Evolutionary conservation across 352 stramenopile genomes (phyloP).

Genomic region (Phytophthora cryptogea): DNA sequence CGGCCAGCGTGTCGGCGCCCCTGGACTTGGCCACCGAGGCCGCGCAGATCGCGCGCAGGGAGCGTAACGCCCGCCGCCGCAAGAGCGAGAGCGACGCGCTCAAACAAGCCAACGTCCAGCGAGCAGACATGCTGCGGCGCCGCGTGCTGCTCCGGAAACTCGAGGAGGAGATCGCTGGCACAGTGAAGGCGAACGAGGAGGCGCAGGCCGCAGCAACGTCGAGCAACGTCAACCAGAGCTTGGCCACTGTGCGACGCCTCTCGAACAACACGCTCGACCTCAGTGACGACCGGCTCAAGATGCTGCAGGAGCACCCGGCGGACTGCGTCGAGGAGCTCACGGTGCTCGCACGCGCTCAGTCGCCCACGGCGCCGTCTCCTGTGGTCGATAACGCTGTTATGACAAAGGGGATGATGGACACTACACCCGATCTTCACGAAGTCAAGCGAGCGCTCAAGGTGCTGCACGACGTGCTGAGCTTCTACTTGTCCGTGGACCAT

Average conservation of each 20-base stretch:
- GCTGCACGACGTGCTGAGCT: slow-evolving; percentile 70
- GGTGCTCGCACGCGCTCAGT: slow-evolving; percentile 38
- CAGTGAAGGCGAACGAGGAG: slow-evolving; percentile 62
- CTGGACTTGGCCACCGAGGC: slow-evolving; percentile 19
- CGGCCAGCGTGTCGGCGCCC: slow-evolving; percentile 14
- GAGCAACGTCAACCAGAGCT: slow-evolving; percentile 4
- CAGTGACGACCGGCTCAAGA: slow-evolving; percentile 56
- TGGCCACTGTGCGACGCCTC: slow-evolving; percentile 19
- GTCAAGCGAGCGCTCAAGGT: slow-evolving; percentile 62
- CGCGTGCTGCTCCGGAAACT: slow-evolving; percentile 70
- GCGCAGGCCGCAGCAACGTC: slow-evolving; percentile 25
- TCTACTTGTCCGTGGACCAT: slow-evolving; percentile 70
- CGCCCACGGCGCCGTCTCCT: slow-evolving; percentile 12
- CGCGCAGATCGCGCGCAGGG: slow-evolving; percentile 16
- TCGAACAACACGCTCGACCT: slow-evolving; percentile 38
- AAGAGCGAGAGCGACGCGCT: slow-evolving; percentile 78
- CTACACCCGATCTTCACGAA: slow-evolving; percentile 28
- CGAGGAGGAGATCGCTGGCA: slow-evolving; percentile 73
- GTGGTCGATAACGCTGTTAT: slow-evolving; percentile 8
- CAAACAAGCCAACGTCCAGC: slow-evolving; percentile 51
- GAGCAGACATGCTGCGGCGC: slow-evolving; percentile 65
- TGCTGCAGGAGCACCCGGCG: slow-evolving; percentile 60
- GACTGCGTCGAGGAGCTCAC: slow-evolving; percentile 67
- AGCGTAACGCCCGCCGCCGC: slow-evolving; percentile 50
- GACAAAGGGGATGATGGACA: slow-evolving; percentile 18